Evolutionary conservation across 2,329 filamentous ascomycete genomes (phyloP), one percentile per base, ranked within the genome.

Genomic region (Penicillium frequentans): DNA sequence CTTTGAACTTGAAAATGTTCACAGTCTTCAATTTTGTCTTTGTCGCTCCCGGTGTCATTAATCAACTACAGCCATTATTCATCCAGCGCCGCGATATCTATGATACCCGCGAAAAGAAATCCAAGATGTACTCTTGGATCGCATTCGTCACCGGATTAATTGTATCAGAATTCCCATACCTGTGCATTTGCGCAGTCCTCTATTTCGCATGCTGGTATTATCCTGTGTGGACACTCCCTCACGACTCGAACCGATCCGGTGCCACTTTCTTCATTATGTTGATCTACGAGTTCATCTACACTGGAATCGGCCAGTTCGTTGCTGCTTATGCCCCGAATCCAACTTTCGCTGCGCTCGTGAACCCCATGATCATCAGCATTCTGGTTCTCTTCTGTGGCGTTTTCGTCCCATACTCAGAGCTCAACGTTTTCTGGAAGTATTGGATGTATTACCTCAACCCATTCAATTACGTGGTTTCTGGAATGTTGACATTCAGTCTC

Each of bases 1-100:
- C 89, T 64, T 83, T 91, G 78, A 88, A 91, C 66, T 85, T 89
- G 71, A 82, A 87, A 57, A 85, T 91, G 77, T 92, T 92, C 75
- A 87, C 87, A 0, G 75, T 79, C 47, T 90, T 90, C 71, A 72
- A 89, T 19, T 82, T 86, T 57, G 79, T 87, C 60, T 77, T 87
- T 60, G 81, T 82, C 7, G 75, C 77, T 1, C 77, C 79, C 2
- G 74, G 73, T 60, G 72, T 74, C 10, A 75, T 75, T 51, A 69
- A 69, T 44, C 74, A 76, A 23, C 75, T 91, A 43, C 86, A 89
- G 0, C 86, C 88, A 0, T 86, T 87, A 6, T 82, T 91, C 58
- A 83, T 92, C 63, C 90, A 91, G 66, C 82, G 80, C 65, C 84
- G 89, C 68, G 82, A 83, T 0, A 78, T 92, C 8, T 92, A 88